A percentile compares a stretch with the other conserved stretches of the same genome.
Evolutionary conservation across 2,329 filamentous ascomycete genomes (phyloP).

Genomic region (Colletotrichum chrysophilum): DNA sequence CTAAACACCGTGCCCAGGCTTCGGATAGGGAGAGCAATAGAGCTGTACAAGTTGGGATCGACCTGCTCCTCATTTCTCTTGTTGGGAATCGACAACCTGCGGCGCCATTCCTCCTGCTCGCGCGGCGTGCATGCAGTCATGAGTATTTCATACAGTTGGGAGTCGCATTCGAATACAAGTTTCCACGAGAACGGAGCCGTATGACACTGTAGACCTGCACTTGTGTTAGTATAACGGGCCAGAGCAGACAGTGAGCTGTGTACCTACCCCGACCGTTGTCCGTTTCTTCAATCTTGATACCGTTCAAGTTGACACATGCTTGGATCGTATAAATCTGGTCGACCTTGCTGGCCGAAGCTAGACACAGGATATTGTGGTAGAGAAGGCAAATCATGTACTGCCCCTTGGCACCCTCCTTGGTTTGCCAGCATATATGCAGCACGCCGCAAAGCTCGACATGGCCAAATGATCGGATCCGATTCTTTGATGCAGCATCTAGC

Average conservation of each 20-base stretch:
- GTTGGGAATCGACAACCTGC: constrained; percentile 60
- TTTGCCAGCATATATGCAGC: constrained; percentile 84
- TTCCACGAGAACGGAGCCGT: constrained; percentile 93
- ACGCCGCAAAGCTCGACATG: constrained; percentile 83
- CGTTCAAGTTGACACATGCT: constrained; percentile 73
- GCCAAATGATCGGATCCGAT: constrained; percentile 79
- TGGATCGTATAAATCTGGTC: constrained; percentile 74
- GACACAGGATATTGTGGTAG: constrained; percentile 80
- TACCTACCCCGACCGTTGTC: constrained; percentile 75
- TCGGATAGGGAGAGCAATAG: constrained; percentile 73
- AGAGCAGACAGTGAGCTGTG: background rate
- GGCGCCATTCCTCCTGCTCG: constrained; percentile 83
- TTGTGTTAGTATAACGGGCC: constrained; percentile 21
- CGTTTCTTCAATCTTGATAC: constrained; percentile 70
- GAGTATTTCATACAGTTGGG: constrained; percentile 82
- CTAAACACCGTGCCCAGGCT: constrained; percentile 78
- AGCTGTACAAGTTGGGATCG: constrained; percentile 61
- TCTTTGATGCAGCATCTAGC: constrained; percentile 59
- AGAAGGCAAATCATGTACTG: constrained; percentile 85
- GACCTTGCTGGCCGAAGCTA: constrained; percentile 71
- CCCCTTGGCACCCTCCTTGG: constrained; percentile 69
- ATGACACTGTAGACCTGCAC: constrained; percentile 83
- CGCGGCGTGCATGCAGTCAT: constrained; percentile 83
- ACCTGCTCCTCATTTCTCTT: constrained; percentile 53
- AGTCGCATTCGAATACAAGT: constrained; percentile 78